Evolutionary conservation across 2,329 filamentous ascomycete species (phyloP).

Genomic region (Alternaria alternata): DNA sequence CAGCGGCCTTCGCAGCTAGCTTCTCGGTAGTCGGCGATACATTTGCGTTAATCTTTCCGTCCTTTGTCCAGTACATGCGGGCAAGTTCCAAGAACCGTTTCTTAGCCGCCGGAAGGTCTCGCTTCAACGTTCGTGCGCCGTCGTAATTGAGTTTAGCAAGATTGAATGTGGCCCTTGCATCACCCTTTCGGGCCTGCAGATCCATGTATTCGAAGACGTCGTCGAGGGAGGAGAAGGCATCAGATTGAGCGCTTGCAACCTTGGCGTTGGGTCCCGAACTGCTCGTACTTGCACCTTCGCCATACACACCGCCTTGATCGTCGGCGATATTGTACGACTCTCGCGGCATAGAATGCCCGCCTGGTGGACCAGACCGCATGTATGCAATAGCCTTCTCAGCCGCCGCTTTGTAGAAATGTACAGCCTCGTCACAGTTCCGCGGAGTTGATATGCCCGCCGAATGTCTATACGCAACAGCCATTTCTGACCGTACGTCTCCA

Average conservation of each 20-base stretch:
- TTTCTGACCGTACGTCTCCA: conserved; percentile 85
- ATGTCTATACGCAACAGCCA: conserved; percentile 90
- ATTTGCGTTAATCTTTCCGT: conserved; percentile 76
- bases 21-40: conserved; percentile 76
- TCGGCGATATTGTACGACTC: conserved; percentile 89
- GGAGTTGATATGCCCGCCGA: conserved; percentile 85
- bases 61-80: conserved; percentile 80
- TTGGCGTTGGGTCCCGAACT: conserved; percentile 86
- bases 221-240: conserved; percentile 85
- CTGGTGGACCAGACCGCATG: conserved; percentile 88
- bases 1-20: conserved; percentile 81
- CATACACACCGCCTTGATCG: conserved; percentile 90
- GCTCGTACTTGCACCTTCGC: conserved; percentile 89
- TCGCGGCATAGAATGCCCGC: conserved; percentile 77
- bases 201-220: conserved; percentile 96
- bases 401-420: conserved; percentile 89
- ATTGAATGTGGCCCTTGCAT: conserved; percentile 85
- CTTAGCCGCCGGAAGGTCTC: conserved; percentile 76
- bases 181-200: conserved; percentile 87
- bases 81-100: conserved; percentile 83
- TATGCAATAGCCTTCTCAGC: conserved; percentile 92
- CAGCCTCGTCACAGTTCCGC: conserved; percentile 84
- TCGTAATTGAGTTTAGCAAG: conserved; percentile 89
- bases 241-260: conserved; percentile 75
- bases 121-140: conserved; percentile 76